Evolutionary conservation across 768 basidiomycete genomes (phyloP).

Genomic region (Termitomyces sp.): DNA sequence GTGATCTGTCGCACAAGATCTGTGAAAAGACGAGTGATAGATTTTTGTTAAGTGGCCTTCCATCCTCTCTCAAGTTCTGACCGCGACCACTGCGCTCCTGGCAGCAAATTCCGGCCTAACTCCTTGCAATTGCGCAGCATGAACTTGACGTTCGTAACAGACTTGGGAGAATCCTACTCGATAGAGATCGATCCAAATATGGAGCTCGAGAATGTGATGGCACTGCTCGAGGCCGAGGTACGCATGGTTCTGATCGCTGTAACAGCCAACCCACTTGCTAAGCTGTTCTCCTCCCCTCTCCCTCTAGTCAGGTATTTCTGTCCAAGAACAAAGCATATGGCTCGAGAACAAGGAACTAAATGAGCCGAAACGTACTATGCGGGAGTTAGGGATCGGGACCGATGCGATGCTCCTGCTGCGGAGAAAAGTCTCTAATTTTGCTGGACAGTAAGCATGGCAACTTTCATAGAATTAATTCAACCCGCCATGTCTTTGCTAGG

Average conservation of each 20-base stretch:
- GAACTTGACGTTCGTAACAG: constrained; percentile 69
- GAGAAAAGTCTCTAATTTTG: constrained; percentile 43
- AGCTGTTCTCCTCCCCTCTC: not conserved
- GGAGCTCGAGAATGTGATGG: constrained; percentile 91
- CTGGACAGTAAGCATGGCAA: constrained; percentile 32
- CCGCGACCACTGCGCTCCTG: not conserved
- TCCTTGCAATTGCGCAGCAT: constrained; percentile 28
- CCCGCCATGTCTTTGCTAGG: constrained; percentile 30
- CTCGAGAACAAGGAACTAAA: constrained; percentile 61
- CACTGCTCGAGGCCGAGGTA: constrained; percentile 93
- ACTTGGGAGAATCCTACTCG: constrained; percentile 53
- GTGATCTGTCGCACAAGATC: constrained; percentile 4
- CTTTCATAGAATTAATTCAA: not conserved
- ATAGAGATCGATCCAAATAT: constrained; percentile 88
- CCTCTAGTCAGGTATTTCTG: constrained; percentile 66
- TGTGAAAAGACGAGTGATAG: constrained; percentile 8
- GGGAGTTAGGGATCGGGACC: constrained; percentile 46
- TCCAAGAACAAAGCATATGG: constrained; percentile 67
- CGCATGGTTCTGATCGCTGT: constrained; percentile 19
- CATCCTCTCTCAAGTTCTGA: not conserved
- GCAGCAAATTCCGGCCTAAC: not conserved
- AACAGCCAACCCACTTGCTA: not conserved
- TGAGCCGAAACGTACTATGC: constrained; percentile 64
- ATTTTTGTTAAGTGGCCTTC: not conserved
- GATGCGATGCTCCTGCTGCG: constrained; percentile 65